phyloP scores from a whole-genome alignment of 495 filamentous ascomycete species.

The Aspergillus steynii region DNA sequence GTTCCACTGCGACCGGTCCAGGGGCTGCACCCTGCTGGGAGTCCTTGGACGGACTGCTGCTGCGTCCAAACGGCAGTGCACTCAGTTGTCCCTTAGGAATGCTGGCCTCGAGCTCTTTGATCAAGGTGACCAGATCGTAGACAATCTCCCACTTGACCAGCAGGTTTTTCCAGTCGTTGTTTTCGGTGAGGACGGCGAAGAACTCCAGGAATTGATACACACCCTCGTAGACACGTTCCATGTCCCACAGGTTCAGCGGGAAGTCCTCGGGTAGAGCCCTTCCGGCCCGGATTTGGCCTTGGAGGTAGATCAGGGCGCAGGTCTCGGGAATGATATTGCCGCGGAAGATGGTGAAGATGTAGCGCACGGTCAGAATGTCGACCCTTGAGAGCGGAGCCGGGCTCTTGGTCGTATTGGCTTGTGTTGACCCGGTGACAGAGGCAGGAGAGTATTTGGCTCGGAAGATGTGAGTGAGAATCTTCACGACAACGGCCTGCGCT shows the following conservation, averaged over 20 bases:
- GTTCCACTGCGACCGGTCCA: conserved; percentile 55
- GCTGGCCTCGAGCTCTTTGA: conserved; percentile 81
- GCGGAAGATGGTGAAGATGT: conserved; percentile 88
- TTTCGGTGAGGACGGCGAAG: conserved; percentile 86
- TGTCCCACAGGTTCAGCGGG: conserved; percentile 93
- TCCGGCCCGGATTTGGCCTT: conserved; percentile 80
- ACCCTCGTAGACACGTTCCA: conserved; percentile 88
- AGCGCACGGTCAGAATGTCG: conserved; percentile 74
- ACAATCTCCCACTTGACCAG: conserved; percentile 86
- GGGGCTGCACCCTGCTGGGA: conserved; percentile 28
- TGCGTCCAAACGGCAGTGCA: conserved; percentile 39
- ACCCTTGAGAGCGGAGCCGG: conserved; percentile 47
- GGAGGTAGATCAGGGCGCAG: conserved; percentile 86
- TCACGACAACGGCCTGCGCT: conserved; percentile 87
- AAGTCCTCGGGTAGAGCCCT: conserved; percentile 74
- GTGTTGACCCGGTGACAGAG: conserved; percentile 44
- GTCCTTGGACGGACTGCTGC: conserved; percentile 31
- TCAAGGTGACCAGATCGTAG: conserved; percentile 78
- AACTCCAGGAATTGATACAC: conserved; percentile 92
- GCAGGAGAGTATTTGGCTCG: conserved; percentile 63
- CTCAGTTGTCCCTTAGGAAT: conserved; percentile 71
- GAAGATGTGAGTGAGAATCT: conserved; percentile 86
- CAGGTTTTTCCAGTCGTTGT: conserved; percentile 63
- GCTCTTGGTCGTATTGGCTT: conserved; percentile 35
- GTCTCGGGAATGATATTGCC: conserved; percentile 90